Base-by-base conservation (phyloP, 2,329 filamentous ascomycete genomes). In the Elsinoe australis region DNA sequence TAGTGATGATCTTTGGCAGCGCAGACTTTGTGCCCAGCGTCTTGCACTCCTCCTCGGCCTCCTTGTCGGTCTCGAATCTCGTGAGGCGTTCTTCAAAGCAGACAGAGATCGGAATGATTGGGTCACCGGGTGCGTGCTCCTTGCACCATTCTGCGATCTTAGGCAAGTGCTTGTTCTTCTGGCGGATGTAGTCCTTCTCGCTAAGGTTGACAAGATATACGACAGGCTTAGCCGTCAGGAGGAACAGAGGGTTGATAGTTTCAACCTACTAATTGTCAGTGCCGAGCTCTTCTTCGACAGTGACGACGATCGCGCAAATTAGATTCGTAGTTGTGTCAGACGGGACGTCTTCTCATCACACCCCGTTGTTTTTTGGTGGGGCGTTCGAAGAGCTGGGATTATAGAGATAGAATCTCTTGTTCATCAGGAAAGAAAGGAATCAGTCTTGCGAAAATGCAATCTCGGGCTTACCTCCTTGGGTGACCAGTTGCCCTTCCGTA, bases 311-410 rank as follows among this genome's bases (percentile, higher is more conserved):
- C n/a, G n/a, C n/a, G n/a, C n/a, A n/a, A n/a, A n/a, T n/a, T n/a
- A n/a, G n/a, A n/a, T n/a, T n/a, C n/a, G n/a, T n/a, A n/a, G n/a
- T n/a, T n/a, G n/a, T n/a, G n/a, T 66, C 62, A 65, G 63, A 61
- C 55, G 53, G 75, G 76, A 79, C 72, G 75, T 85, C 76, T 83
- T 95, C 88, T 94, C 90, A 95, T 71, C 65, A 80, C 79, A 75
- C 76, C 84, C 87, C 84, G 80, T 86, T 73, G 77, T 66, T 66
- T 80, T 71, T 69, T 71, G 67, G 71, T 24, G 77, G 81, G 85
- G 84, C 79, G 80, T 83, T 96, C 90, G 83, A 95, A 85, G 92
- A 98, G 92, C 92, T 98, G 92, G 92, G 92, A 87, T 94, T 89
- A 77, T 88, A 32, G 45, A 85, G 85, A 86, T 78, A 74, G 74